These are phyloP conservation scores for Evernia prunastri DNA, from an alignment of 495 filamentous ascomycete genomes.

Conservation along the genomic window DNA sequence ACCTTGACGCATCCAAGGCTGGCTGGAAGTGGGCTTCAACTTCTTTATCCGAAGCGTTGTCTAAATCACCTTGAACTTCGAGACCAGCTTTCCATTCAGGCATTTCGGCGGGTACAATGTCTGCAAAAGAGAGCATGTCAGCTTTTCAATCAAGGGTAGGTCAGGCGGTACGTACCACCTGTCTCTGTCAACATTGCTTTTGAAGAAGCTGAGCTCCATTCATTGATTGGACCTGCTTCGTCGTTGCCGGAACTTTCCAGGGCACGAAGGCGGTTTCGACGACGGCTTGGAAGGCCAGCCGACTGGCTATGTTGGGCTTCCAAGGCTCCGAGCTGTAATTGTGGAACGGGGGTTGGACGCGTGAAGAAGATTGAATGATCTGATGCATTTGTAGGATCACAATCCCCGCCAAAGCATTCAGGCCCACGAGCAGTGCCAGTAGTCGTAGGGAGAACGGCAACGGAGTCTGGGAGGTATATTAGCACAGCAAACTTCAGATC, in stretches of 20 bases:
- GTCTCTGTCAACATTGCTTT: not conserved
- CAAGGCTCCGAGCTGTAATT: not conserved
- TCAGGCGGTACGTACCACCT: not conserved
- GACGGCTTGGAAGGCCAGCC: not conserved
- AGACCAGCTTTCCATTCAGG: not conserved
- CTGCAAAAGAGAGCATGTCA: not conserved
- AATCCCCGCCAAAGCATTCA: not conserved
- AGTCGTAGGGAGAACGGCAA: not conserved
- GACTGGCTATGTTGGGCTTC: not conserved
- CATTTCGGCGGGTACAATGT: not conserved
- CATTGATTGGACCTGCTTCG: not conserved
- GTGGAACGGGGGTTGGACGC: not conserved
- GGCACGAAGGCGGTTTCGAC: conserved; percentile 1
- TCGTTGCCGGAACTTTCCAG: not conserved
- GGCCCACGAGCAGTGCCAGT: not conserved
- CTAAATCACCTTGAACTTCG: not conserved
- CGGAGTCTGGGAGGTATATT: not conserved
- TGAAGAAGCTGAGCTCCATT: not conserved
- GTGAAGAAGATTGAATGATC: not conserved
- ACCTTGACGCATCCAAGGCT: not conserved
- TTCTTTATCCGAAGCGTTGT: not conserved
- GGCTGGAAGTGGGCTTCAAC: not conserved
- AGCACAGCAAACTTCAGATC: not conserved
- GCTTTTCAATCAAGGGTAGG: not conserved
- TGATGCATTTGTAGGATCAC: not conserved